Evolutionary conservation across 2,329 filamentous ascomycete species (phyloP).

Genomic region (Phyllosticta paracitricarpa): DNA sequence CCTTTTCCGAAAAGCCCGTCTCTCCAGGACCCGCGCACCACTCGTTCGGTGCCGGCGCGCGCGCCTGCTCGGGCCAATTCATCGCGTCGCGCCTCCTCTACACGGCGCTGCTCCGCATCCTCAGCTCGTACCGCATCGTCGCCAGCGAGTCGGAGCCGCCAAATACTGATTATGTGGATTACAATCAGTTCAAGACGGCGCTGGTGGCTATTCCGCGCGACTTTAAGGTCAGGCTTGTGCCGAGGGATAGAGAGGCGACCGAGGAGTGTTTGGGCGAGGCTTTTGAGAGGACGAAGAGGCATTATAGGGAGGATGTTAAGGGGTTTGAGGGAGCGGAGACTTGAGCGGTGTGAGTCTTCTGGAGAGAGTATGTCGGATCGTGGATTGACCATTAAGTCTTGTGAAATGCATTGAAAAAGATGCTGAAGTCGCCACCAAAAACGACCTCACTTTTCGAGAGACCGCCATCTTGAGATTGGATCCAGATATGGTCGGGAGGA

Average conservation of each 20-base stretch:
- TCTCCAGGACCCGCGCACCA: conserved; percentile 26
- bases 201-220: conserved; percentile 50
- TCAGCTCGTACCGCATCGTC: conserved; percentile 42
- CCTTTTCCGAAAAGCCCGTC: conserved; percentile 23
- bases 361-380: too few species aligned
- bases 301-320: conserved; percentile 33
- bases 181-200: conserved; percentile 50
- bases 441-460: too few species aligned
- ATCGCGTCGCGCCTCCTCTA: conserved; percentile 44
- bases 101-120: conserved; percentile 38
- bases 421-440: too few species aligned
- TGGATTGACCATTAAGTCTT: too few species aligned
- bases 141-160: conserved; percentile 41
- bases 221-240: conserved; percentile 48
- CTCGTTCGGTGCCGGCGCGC: conserved; percentile 43
- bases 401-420: too few species aligned
- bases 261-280: conserved; percentile 34
- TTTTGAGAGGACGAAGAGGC: conserved; percentile 37
- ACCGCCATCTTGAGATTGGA: too few species aligned
- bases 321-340: conserved; percentile 4
- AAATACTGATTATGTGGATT: conserved; percentile 53
- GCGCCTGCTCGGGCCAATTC: conserved; percentile 42
- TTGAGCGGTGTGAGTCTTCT: too few species aligned
- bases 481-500: too few species aligned
- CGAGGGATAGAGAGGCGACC: conserved; percentile 34